Evolutionary conservation across 176 grass and related monocot genomes (phyloP), one percentile per base, ranked within the genome.

Genomic region (Phragmites australis): DNA sequence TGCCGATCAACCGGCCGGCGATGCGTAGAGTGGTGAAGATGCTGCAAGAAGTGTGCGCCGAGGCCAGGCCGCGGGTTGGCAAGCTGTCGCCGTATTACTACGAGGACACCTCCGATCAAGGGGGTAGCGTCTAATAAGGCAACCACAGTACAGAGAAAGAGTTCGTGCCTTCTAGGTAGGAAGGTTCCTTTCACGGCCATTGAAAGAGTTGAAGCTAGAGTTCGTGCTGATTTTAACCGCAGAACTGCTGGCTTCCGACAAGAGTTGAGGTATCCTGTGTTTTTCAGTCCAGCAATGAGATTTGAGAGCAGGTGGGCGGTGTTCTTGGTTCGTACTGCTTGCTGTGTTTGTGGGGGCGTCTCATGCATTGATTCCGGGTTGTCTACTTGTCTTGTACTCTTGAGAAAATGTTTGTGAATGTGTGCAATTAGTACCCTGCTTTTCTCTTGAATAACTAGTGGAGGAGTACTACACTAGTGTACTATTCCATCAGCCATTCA

Each of bases 11-110:
- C 75, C 88, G 96, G 0, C 96, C 96, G 0, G 75, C 92, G 0
- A 99, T 99, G 96, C 63, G 96, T 19, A 82, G 90, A 50, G 90
- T 95, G 13, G 92, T 95, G 0, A 99, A 99, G 85, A 95, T 99
- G 96, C 81, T 99, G 72, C 92, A 93, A 15, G 86, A 98, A 29
- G 81, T 90, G 42, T 64, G 84, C 62, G 43, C 48, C 0, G 74
- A 86, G 13, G n/a, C 59, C 43, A 90, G 68, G 66, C 14, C 46
- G 14, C 83, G 78, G 55, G 89, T 87, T 9, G 89, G 92, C 30
- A 90, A 92, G 30, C 87, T 97, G 14, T 97, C 85, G 15, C 91
- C 87, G 5, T 90, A 92, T 68, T 94, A 91, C 87, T 82, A 76
- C 27, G 89, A 88, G 12, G 72, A 87, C 47, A 16, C 79, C 18